Conservation (phyloP, 306 rosid genomes). For the Dicorynia guianensis region DNA sequence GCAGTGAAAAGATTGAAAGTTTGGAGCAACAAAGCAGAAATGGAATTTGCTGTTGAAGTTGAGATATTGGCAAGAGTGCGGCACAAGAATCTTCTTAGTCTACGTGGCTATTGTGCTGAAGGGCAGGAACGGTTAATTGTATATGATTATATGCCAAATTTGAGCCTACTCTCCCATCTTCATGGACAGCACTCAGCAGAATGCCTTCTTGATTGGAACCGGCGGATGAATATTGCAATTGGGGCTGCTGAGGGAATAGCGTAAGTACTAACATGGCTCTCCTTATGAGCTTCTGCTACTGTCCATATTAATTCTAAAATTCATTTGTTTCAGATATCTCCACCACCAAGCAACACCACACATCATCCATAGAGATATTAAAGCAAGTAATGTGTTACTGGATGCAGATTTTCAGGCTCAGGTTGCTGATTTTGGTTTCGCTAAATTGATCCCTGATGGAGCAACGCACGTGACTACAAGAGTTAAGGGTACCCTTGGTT, state of each 20-base stretch:
- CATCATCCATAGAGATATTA: constrained; percentile 78
- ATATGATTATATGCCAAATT: constrained; percentile 91
- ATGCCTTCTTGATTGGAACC: constrained; percentile 84
- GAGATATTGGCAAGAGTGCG: constrained; percentile 95
- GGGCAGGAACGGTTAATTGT: constrained; percentile 95
- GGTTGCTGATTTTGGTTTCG: constrained; percentile 88
- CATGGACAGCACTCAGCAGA: constrained; percentile 95
- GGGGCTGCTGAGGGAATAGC: constrained; percentile 94
- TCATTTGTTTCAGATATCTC: constrained; percentile 69
- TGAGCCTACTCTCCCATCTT: constrained; percentile 94
- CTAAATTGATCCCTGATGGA: constrained; percentile 84
- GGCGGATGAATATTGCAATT: constrained; percentile 83
- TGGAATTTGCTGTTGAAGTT: constrained; percentile 95
- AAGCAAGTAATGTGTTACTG: constrained; percentile 76
- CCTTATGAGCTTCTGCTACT: neutral
- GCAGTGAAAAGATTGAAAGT: constrained; percentile 95
- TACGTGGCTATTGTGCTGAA: constrained; percentile 97
- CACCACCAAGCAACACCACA: constrained; percentile 81
- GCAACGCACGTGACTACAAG: constrained; percentile 83
- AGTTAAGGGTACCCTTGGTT: constrained; percentile 86
- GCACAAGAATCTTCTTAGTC: constrained; percentile 93
- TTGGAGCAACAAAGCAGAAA: constrained; percentile 95
- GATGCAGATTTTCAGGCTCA: constrained; percentile 74
- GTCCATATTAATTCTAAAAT: constrained; percentile 1
- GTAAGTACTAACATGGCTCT: constrained; percentile 59